A percentile compares a stretch with the other conserved stretches of the same genome.
Evolutionary conservation across 164 flowering plant genomes (phyloP).

Genomic region (Cinnamomum micranthum): DNA sequence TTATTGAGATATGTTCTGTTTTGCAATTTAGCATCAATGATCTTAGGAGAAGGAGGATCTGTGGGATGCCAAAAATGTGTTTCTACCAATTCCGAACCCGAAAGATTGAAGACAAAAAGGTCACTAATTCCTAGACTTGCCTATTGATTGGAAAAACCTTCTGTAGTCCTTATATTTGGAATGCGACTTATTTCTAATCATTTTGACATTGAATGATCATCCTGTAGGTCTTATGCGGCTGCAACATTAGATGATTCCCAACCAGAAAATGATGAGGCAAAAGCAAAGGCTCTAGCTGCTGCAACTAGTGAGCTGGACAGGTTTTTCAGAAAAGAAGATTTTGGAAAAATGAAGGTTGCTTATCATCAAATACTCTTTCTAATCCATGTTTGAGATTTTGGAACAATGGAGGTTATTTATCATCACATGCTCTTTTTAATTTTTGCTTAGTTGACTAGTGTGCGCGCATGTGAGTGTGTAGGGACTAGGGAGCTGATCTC

Average conservation of each 20-base stretch:
- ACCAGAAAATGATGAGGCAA: conserved; percentile 63
- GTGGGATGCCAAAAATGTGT: conserved; percentile 45
- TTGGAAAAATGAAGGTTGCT: conserved; percentile 78
- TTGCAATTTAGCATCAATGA: conserved; percentile 68
- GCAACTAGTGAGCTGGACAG: conserved; percentile 88
- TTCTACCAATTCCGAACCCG: conserved; percentile 15
- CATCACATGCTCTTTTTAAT: background rate
- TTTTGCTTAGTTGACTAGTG: no score
- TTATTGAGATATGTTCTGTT: conserved; percentile 35
- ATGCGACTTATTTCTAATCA: background rate
- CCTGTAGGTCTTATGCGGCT: conserved; percentile 60
- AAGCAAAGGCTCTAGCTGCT: conserved; percentile 68
- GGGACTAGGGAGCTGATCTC: no score
- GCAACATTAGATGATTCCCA: conserved; percentile 79
- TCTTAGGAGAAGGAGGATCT: conserved; percentile 46
- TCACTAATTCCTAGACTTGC: conserved; percentile 13
- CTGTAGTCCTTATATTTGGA: background rate
- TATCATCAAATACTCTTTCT: background rate
- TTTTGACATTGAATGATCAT: conserved; percentile 4
- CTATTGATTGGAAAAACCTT: background rate
- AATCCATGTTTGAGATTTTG: conserved; percentile 38
- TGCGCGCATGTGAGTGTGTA: no score
- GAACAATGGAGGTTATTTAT: conserved; percentile 68
- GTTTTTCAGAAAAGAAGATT: conserved; percentile 76
- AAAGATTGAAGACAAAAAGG: conserved; percentile 33